phyloP scores from a whole-genome alignment of 225 moss, liverwort and hornwort species.

The Asterella californica region DNA sequence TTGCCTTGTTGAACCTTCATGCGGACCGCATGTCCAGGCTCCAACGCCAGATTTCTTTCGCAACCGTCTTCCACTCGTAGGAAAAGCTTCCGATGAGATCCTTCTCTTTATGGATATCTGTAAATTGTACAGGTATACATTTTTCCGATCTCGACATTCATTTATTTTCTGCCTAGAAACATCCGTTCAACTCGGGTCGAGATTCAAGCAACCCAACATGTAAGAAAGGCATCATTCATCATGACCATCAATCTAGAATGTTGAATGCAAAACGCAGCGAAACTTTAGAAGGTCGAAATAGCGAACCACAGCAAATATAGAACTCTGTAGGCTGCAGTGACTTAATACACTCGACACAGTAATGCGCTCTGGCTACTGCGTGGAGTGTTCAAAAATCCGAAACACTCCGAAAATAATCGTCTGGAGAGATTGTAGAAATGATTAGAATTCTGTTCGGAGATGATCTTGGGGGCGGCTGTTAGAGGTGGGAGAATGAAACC shows the following conservation, averaged over 20 bases:
- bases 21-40: slow-evolving; percentile 40
- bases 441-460: too few species aligned
- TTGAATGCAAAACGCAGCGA: background rate
- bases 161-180: background rate
- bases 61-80: slow-evolving; percentile 30
- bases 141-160: slow-evolving; percentile 1
- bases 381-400: background rate
- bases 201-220: background rate
- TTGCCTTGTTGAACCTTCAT: slow-evolving; percentile 38
- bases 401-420: background rate
- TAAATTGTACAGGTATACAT: slow-evolving; percentile 12
- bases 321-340: background rate
- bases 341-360: too few species aligned
- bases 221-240: background rate
- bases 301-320: background rate
- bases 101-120: background rate
- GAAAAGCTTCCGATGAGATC: background rate
- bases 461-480: background rate
- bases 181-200: background rate
- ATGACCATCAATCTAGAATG: background rate
- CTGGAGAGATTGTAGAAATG: background rate
- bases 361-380: too few species aligned
- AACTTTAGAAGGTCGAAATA: background rate
- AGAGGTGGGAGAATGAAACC: background rate
- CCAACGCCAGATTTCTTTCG: slow-evolving; percentile 38